A percentile compares a stretch with the other conserved stretches of the same genome.
Conservation (phyloP, 345 rosid species). For the Aquilaria sinensis region DNA sequence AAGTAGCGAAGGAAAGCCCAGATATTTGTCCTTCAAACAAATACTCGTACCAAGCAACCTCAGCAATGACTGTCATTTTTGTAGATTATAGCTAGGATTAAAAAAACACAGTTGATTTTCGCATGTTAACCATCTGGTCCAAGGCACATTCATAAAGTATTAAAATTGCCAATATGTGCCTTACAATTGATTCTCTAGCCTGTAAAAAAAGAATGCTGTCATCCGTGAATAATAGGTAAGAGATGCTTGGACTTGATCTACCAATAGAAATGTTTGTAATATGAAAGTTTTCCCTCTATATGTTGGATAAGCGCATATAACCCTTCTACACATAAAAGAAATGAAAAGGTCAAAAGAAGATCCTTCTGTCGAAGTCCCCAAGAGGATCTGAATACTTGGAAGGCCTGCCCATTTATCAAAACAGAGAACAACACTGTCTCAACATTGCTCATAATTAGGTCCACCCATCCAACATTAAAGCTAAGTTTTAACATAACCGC, state of each 20-base stretch:
- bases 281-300: neutral
- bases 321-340: neutral
- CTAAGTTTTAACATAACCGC: neutral
- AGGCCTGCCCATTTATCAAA: neutral
- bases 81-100: too few relatives aligned
- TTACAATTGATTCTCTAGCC: neutral
- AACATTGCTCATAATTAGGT: neutral
- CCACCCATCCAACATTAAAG: neutral
- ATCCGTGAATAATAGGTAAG: neutral
- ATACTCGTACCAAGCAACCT: neutral
- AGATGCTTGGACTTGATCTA: neutral
- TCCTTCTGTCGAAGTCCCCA: neutral
- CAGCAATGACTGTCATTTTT: neutral
- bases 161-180: neutral
- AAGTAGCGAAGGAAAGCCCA: neutral
- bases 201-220: neutral
- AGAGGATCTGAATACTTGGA: neutral
- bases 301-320: neutral
- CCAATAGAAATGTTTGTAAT: too few relatives aligned
- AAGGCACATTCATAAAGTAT: too few relatives aligned
- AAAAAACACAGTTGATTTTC: neutral
- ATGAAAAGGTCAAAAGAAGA: neutral
- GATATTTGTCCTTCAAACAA: neutral
- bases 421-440: neutral
- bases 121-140: neutral